Conservation (phyloP, 108 stramenopile species). For the Stephanodiscus triporus region DNA sequence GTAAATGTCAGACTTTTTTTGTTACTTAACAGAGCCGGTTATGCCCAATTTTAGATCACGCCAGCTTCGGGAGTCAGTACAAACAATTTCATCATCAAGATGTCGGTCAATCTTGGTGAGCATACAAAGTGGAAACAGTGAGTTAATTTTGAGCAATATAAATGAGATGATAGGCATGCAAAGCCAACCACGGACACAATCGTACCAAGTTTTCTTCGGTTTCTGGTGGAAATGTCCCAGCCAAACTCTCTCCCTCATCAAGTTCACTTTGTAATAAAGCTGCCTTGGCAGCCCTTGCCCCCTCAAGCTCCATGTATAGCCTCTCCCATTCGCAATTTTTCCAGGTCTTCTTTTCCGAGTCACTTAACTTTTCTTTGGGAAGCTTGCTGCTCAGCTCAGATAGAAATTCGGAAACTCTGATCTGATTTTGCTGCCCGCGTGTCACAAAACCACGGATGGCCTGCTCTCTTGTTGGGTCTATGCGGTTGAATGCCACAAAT, state of each 20-base stretch:
- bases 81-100: slow-evolving; percentile 29
- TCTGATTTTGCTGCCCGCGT: slow-evolving; percentile 10
- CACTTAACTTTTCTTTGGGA: slow-evolving; percentile 26
- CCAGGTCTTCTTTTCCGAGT: slow-evolving; percentile 42
- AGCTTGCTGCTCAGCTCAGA: slow-evolving; percentile 20
- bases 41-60: slow-evolving; percentile 47
- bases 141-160: slow-evolving; percentile 1
- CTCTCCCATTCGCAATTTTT: slow-evolving; percentile 54
- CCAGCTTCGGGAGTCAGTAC: slow-evolving; percentile 31
- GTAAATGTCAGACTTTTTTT: no score
- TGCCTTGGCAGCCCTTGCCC: slow-evolving; percentile 23
- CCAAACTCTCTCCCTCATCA: slow-evolving; percentile 13
- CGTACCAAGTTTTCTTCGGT: not conserved
- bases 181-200: not conserved
- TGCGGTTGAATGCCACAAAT: slow-evolving; percentile 47
- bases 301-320: slow-evolving; percentile 39
- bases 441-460: slow-evolving; percentile 37
- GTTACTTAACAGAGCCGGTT: slow-evolving; percentile 18
- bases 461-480: slow-evolving; percentile 49
- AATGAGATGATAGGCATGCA: not conserved
- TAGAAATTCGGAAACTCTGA: slow-evolving; percentile 33
- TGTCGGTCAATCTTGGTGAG: slow-evolving; percentile 30
- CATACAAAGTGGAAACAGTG: not conserved
- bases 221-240: not conserved
- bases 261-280: slow-evolving; percentile 23